A percentile compares a stretch with the other conserved stretches of the same genome.
These are phyloP conservation scores for Diatrype stigma DNA, from an alignment of 2,329 filamentous ascomycete species.

Conservation along the genomic window DNA sequence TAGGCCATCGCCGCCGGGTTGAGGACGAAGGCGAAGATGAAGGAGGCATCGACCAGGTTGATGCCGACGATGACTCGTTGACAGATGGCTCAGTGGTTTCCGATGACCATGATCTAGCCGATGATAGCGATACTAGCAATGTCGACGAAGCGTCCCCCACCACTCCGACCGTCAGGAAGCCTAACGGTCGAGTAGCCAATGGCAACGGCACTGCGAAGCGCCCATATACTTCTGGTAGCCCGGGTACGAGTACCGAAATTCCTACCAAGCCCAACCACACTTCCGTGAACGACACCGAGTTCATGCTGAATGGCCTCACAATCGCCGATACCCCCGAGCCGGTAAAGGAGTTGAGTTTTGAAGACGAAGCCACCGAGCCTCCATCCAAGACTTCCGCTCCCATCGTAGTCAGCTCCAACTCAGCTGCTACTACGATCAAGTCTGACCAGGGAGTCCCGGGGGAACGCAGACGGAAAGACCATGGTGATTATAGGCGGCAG, in stretches of 20 bases:
- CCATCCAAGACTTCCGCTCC: slow-evolving; percentile 42
- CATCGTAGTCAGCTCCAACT: slow-evolving; percentile 51
- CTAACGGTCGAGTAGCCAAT: slow-evolving; percentile 24
- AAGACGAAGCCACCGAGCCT: slow-evolving; percentile 35
- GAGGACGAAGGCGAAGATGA: slow-evolving; percentile 71
- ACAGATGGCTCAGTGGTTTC: slow-evolving; percentile 60
- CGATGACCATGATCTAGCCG: slow-evolving; percentile 56
- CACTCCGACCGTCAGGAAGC: slow-evolving; percentile 27
- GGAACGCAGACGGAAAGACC: slow-evolving; percentile 75
- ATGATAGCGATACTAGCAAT: slow-evolving; percentile 63
- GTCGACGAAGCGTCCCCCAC: slow-evolving; percentile 54
- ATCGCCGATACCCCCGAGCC: slow-evolving; percentile 39
- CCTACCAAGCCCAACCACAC: slow-evolving; percentile 32
- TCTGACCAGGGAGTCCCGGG: slow-evolving; percentile 52
- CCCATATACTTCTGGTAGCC: slow-evolving; percentile 18
- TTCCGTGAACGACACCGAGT: slow-evolving; percentile 49
- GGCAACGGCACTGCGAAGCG: slow-evolving; percentile 30
- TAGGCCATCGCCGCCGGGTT: slow-evolving; percentile 63
- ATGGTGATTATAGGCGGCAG: slow-evolving; percentile 86
- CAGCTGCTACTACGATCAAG: slow-evolving; percentile 34
- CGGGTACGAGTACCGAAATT: slow-evolving; percentile 21
- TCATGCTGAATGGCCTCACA: slow-evolving; percentile 54
- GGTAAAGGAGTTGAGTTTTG: slow-evolving; percentile 44
- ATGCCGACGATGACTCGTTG: slow-evolving; percentile 62
- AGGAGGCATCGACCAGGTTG: slow-evolving; percentile 49